Conservation (phyloP, 108 stramenopile species). For the Conticribra guillardii region DNA sequence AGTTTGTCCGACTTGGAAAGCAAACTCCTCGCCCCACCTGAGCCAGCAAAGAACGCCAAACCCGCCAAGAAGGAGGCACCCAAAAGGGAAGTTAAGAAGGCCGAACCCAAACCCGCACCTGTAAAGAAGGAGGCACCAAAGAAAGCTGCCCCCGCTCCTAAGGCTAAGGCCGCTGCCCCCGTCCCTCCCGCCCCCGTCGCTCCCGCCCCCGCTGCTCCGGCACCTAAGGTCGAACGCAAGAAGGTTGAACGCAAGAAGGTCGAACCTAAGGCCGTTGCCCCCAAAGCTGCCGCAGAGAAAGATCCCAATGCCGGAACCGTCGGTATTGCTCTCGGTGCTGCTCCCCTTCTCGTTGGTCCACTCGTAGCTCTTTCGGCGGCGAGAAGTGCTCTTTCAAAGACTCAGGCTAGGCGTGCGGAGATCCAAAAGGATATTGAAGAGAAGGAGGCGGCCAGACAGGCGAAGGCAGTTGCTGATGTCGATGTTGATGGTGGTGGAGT, state of each 20-base stretch:
- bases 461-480: slow-evolving; percentile 57
- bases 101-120: slow-evolving; percentile 35
- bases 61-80: slow-evolving; percentile 20
- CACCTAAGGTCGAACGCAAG: slow-evolving; percentile 36
- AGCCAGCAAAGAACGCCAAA: slow-evolving; percentile 25
- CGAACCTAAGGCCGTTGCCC: slow-evolving; percentile 16
- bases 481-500: slow-evolving; percentile 70
- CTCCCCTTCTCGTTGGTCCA: slow-evolving; percentile 75
- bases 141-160: not conserved
- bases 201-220: slow-evolving; percentile 20
- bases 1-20: slow-evolving; percentile 53
- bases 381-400: slow-evolving; percentile 59
- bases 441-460: slow-evolving; percentile 44
- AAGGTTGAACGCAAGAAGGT: slow-evolving; percentile 16
- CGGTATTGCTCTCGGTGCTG: slow-evolving; percentile 82
- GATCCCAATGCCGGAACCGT: slow-evolving; percentile 65
- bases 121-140: slow-evolving; percentile 2
- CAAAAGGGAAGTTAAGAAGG: slow-evolving; percentile 11
- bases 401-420: slow-evolving; percentile 51
- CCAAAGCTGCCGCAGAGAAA: slow-evolving; percentile 19
- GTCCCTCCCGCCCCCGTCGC: slow-evolving; percentile 43
- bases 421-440: slow-evolving; percentile 80
- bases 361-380: slow-evolving; percentile 68
- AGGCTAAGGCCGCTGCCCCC: not conserved
- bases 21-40: slow-evolving; percentile 39